Percentiles rank a stretch among this genome's conserved stretches.
Evolutionary conservation across 495 filamentous ascomycete species (phyloP).

Genomic region (Staphylotrichum tortipilum): DNA sequence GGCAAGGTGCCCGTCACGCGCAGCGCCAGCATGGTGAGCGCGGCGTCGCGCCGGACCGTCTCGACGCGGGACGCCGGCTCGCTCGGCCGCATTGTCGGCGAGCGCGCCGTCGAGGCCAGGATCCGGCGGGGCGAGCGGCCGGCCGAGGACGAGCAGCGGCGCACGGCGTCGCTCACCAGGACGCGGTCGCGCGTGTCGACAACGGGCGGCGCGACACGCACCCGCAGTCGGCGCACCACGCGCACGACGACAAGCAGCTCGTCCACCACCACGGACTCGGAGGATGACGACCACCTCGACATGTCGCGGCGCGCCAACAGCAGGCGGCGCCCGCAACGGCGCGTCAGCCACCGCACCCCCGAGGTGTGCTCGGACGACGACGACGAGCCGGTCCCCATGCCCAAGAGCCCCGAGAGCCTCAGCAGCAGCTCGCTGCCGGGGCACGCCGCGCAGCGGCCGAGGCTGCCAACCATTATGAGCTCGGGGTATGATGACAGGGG

Average conservation of each 20-base stretch:
- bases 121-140: slow-evolving; percentile 28
- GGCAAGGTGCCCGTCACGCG: slow-evolving; percentile 57
- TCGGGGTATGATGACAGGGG: slow-evolving; percentile 14
- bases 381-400: slow-evolving; percentile 13
- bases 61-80: slow-evolving; percentile 16
- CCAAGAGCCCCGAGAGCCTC: slow-evolving; percentile 14
- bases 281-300: slow-evolving; percentile 25
- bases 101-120: slow-evolving; percentile 33
- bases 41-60: slow-evolving; percentile 20
- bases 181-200: slow-evolving; percentile 19
- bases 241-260: slow-evolving; percentile 28
- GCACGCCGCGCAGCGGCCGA: slow-evolving; percentile 26
- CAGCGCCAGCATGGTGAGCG: slow-evolving; percentile 36
- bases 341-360: slow-evolving; percentile 18
- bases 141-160: slow-evolving; percentile 18
- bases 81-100: slow-evolving; percentile 26
- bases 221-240: slow-evolving; percentile 23
- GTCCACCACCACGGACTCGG: slow-evolving; percentile 32
- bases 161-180: slow-evolving; percentile 14
- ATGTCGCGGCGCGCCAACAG: slow-evolving; percentile 6
- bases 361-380: slow-evolving; percentile 26
- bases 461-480: slow-evolving; percentile 30
- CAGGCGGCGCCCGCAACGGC: no score
- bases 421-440: slow-evolving; percentile 8
- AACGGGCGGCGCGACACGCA: slow-evolving; percentile 23